A percentile compares a stretch with the other conserved stretches of the same genome.
Conservation (phyloP, 192 early-diverging fungal genomes). For the Backusella psychrophila region DNA sequence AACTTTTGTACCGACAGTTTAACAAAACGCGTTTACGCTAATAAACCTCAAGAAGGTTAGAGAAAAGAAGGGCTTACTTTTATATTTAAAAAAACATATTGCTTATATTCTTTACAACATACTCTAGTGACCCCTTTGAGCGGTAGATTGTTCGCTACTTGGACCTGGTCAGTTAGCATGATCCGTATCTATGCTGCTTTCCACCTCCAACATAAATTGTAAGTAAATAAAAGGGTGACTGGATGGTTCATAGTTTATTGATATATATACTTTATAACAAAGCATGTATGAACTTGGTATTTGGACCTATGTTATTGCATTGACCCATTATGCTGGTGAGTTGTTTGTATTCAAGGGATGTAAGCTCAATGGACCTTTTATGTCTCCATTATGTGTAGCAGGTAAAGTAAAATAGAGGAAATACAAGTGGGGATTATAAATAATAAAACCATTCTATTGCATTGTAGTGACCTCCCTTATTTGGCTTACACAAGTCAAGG, state of each 20-base stretch:
- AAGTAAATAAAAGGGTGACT: constrained; percentile 9
- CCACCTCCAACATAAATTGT: constrained; percentile 72
- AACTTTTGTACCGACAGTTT: constrained; percentile 74
- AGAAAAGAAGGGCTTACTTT: too few species aligned
- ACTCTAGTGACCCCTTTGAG: too few species aligned
- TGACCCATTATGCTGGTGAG: constrained; percentile 68
- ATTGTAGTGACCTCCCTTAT: too few species aligned
- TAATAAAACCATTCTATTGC: too few species aligned
- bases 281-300: too few species aligned
- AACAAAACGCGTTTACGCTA: constrained; percentile 75
- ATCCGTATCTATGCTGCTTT: constrained; percentile 86
- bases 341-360: constrained; percentile 59
- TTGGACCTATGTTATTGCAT: constrained; percentile 1
- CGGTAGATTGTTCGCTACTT: constrained; percentile 78
- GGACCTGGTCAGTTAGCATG: constrained; percentile 81
- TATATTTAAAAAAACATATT: too few species aligned
- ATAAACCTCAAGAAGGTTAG: constrained; percentile 60
- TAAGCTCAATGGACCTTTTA: constrained; percentile 22
- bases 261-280: too few species aligned
- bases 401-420: neutral
- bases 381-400: too few species aligned
- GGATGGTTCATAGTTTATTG: too few species aligned
- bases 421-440: too few species aligned
- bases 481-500: too few species aligned
- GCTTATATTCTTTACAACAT: too few species aligned